Evolutionary conservation across 2,329 filamentous ascomycete species (phyloP), one percentile per base, ranked within the genome.

Genomic region (Lecanoromycetidae sp.): DNA sequence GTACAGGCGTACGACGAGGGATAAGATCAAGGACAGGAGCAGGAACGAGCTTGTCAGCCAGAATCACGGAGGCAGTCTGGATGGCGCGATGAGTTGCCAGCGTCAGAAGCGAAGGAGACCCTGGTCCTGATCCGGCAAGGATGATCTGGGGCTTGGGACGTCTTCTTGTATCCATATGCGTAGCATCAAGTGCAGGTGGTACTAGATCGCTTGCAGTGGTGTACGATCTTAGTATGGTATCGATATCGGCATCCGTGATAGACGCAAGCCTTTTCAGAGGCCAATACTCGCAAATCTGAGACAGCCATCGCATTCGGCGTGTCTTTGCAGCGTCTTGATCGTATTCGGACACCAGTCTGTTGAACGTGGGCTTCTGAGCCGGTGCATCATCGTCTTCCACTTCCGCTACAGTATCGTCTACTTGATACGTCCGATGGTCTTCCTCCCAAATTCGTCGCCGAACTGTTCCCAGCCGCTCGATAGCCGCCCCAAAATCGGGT

Each of bases 281-380:
- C 91, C 91, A 98, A 66, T 98, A 98, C 69, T 98, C 91, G 72
- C 91, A 98, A 44, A 98, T 87, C 62, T 98, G 91, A 17, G 84
- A 79, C 1, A 98, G 71, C 91, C 91, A 98, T 49, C 91, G 77
- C 71, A 94, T 88, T 43, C 91, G 76, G 50, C 90, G 74, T 19
- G 77, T 87, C 60, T 87, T 87, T 13, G 79, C 77, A 3, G 81
- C 81, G 50, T 84, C 81, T 1, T 76, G 67, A 58, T 91, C 86
- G 36, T 80, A 78, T 38, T 85, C 80, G 0, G 74, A 77, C 5
- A 96, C 75, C 3, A 98, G 71, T 51, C 76, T 79, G 63, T 98
- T 98, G 64, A 98, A 95, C 0, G 74, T 76, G 1, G 88, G 78
- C 13, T 75, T 77, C 64, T 96, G 91, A 40, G 64, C 66, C 8